phyloP scores from a whole-genome alignment of 257 asterid genomes.

The Nicotiana tomentosiformis region DNA sequence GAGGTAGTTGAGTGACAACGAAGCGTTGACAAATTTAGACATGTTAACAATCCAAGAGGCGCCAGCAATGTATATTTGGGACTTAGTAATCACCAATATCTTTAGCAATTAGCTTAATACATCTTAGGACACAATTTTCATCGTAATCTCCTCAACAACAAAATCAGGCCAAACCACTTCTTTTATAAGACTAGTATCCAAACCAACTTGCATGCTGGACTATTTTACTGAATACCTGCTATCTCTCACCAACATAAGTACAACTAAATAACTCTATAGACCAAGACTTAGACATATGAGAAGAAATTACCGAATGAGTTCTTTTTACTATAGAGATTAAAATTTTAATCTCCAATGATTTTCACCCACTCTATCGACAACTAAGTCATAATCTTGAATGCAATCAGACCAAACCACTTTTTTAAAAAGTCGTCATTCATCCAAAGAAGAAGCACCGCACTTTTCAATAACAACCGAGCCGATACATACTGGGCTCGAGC shows the following conservation, averaged over 20 bases:
- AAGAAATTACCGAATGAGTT: too few relatives aligned
- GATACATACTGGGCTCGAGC: too few relatives aligned
- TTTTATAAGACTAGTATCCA: neutral
- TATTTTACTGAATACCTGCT: neutral
- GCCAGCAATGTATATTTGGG: neutral
- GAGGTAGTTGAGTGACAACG: neutral
- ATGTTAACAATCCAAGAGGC: neutral
- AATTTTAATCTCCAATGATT: neutral
- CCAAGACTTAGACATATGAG: neutral
- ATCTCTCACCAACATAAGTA: neutral
- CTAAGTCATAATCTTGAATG: neutral
- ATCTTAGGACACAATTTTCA: neutral
- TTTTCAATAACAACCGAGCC: neutral
- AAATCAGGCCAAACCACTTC: neutral
- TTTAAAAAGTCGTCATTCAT: neutral
- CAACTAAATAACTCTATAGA: neutral
- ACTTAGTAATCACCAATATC: neutral
- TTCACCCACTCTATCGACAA: neutral
- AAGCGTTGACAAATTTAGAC: constrained; percentile 7
- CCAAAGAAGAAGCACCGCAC: neutral
- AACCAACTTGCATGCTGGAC: neutral
- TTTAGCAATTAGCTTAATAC: neutral
- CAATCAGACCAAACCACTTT: neutral
- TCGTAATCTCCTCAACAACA: neutral
- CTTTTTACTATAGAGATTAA: too few relatives aligned